Evolutionary conservation across 768 basidiomycete genomes (phyloP).

Genomic region (Hericium rajendrae): DNA sequence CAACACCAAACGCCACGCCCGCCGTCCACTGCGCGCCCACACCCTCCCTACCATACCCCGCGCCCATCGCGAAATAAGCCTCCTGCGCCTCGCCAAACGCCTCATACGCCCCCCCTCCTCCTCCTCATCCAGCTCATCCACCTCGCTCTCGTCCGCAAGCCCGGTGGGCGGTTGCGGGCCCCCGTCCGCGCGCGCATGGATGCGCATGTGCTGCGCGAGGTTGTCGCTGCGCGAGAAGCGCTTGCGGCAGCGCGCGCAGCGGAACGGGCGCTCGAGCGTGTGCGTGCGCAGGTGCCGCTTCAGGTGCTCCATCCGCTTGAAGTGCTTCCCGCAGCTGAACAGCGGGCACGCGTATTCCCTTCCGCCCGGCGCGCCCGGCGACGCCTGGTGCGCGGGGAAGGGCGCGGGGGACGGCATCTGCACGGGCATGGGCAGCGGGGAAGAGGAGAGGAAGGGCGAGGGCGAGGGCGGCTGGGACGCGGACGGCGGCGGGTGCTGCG

Average conservation of each 20-base stretch:
- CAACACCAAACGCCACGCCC: background rate
- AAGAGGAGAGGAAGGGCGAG: background rate
- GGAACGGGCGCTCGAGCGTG: constrained; percentile 80
- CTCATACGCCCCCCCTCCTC: constrained; percentile 14
- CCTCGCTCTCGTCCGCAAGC: constrained; percentile 25
- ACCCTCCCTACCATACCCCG: constrained; percentile 12
- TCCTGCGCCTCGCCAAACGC: constrained; percentile 1
- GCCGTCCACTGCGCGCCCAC: constrained; percentile 1
- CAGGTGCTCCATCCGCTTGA: constrained; percentile 90
- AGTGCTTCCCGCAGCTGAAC: constrained; percentile 72
- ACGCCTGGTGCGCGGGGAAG: constrained; percentile 11
- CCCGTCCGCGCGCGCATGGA: constrained; percentile 46
- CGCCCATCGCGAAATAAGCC: too few species aligned
- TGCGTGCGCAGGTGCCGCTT: constrained; percentile 84
- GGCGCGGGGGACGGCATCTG: constrained; percentile 15
- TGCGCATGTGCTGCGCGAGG: constrained; percentile 76
- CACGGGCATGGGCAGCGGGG: constrained; percentile 4
- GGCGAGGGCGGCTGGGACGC: background rate
- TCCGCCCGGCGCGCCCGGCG: constrained; percentile 25
- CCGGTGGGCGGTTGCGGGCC: constrained; percentile 19
- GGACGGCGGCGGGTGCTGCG: background rate
- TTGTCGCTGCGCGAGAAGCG: constrained; percentile 86
- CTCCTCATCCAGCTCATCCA: constrained; percentile 24
- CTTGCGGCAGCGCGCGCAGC: constrained; percentile 66
- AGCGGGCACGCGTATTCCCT: constrained; percentile 78